Evolutionary conservation across 2,329 filamentous ascomycete species (phyloP).

Genomic region (Ascochyta rabiei): DNA sequence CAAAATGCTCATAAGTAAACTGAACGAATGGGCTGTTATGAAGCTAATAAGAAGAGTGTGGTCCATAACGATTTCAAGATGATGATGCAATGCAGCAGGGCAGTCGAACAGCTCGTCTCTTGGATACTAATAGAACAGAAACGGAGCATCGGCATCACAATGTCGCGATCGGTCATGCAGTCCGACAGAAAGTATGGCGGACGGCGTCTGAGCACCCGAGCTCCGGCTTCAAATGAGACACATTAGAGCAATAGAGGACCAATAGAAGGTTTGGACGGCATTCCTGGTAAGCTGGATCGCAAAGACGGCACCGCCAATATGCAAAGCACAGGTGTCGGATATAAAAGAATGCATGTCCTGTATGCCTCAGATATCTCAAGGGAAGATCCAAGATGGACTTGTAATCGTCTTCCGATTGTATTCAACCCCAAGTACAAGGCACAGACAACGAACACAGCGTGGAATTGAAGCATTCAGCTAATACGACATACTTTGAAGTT

Average conservation of each 20-base stretch:
- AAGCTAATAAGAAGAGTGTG: not conserved
- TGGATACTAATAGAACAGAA: not conserved
- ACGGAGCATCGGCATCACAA: not conserved
- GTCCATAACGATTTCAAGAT: not conserved
- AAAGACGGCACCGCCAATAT: too few relatives aligned
- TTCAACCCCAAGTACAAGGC: not conserved
- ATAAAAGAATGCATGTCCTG: not conserved
- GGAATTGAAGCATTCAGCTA: too few relatives aligned
- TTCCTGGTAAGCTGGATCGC: too few relatives aligned
- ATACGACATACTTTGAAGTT: not conserved
- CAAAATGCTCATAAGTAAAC: not conserved
- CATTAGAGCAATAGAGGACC: not conserved
- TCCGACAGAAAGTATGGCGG: too few relatives aligned
- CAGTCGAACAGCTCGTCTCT: not conserved
- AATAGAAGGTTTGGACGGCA: not conserved
- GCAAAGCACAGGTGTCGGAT: too few relatives aligned
- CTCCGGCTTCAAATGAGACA: not conserved
- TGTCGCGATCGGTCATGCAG: not conserved
- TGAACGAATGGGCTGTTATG: not conserved
- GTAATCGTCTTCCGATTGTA: not conserved
- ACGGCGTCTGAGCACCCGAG: not conserved
- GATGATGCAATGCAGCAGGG: not conserved
- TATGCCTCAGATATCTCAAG: not conserved
- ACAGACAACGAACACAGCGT: too few relatives aligned
- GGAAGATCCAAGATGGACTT: not conserved